Percentiles rank a stretch among this genome's conserved stretches.
phyloP scores from a whole-genome alignment of 1,284 basidiomycete genomes.

The Pseudozyma thailandica region DNA sequence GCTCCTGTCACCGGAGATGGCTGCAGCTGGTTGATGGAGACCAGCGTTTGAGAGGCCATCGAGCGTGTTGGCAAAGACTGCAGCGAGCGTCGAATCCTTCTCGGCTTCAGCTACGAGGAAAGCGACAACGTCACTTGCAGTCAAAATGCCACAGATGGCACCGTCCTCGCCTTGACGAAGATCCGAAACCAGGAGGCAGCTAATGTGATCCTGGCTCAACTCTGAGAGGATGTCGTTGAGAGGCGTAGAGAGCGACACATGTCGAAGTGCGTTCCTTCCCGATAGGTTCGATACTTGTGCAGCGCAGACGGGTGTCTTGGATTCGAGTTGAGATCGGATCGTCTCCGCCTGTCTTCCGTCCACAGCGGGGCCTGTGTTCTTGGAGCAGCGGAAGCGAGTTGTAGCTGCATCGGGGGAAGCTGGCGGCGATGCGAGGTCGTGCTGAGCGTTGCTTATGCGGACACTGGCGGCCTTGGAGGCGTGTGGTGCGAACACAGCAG shows the following conservation, averaged over 20 bases:
- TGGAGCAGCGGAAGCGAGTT: not conserved
- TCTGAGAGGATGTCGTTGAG: constrained; percentile 18
- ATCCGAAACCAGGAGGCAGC: constrained; percentile 29
- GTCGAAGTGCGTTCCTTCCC: constrained; percentile 20
- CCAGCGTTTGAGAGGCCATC: constrained; percentile 9
- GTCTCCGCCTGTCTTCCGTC: not conserved
- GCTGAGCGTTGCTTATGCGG: not conserved
- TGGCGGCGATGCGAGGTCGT: constrained; percentile 30
- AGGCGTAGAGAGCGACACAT: constrained; percentile 18
- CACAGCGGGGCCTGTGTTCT: not conserved
- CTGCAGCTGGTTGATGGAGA: constrained; percentile 24
- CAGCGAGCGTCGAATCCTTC: constrained; percentile 11
- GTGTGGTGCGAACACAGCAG: constrained; percentile 33
- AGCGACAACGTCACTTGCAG: constrained; percentile 28
- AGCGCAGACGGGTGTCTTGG: constrained; percentile 18
- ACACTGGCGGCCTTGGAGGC: not conserved
- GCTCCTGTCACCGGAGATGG: constrained; percentile 43
- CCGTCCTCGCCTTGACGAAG: constrained; percentile 9
- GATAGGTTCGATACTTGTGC: constrained; percentile 34
- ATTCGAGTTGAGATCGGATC: constrained; percentile 13
- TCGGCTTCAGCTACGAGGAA: constrained; percentile 34
- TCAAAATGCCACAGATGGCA: constrained; percentile 39
- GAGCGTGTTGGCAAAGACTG: constrained; percentile 17
- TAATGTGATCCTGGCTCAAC: constrained; percentile 21
- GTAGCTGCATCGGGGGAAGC: constrained; percentile 18